phyloP scores from a whole-genome alignment of 371 early-diverging fungal species.

The Zopfochytrium polystomum region DNA sequence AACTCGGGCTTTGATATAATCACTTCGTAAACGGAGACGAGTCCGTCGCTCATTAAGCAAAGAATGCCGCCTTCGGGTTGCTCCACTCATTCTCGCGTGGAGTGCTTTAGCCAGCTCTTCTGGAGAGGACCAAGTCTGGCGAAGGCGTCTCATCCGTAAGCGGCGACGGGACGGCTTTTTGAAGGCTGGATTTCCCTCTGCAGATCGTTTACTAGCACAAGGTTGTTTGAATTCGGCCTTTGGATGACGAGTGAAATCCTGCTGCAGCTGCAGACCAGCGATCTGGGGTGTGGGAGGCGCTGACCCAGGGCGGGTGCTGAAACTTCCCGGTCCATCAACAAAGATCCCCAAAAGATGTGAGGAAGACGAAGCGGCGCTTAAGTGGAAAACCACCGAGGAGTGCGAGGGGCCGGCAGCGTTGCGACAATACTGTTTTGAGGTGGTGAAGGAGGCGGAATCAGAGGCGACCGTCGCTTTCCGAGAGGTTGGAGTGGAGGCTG shows the following conservation, averaged over 20 bases:
- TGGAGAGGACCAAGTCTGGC: not conserved
- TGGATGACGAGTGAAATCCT: not conserved
- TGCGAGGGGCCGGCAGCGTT: no score
- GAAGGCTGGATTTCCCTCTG: not conserved
- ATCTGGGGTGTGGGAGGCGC: not conserved
- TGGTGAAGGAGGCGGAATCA: no score
- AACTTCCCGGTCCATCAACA: no score
- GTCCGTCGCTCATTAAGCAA: conserved; percentile 28
- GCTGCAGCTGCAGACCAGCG: not conserved
- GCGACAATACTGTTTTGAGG: no score
- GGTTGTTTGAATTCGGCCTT: not conserved
- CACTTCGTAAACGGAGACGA: conserved; percentile 20
- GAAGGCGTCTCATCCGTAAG: no score
- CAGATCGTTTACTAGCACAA: not conserved
- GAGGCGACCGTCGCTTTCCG: no score
- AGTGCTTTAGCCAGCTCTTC: not conserved
- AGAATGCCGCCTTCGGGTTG: conserved; percentile 12
- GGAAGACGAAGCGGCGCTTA: no score
- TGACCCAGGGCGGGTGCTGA: not conserved
- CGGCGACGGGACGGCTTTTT: not conserved
- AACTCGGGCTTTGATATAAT: conserved; percentile 26
- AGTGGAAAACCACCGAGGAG: no score
- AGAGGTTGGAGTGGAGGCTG: no score
- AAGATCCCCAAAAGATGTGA: no score
- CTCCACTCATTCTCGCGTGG: conserved; percentile 6